Conservation (phyloP, 345 rosid genomes). For the Eucalyptus pauciflora region DNA sequence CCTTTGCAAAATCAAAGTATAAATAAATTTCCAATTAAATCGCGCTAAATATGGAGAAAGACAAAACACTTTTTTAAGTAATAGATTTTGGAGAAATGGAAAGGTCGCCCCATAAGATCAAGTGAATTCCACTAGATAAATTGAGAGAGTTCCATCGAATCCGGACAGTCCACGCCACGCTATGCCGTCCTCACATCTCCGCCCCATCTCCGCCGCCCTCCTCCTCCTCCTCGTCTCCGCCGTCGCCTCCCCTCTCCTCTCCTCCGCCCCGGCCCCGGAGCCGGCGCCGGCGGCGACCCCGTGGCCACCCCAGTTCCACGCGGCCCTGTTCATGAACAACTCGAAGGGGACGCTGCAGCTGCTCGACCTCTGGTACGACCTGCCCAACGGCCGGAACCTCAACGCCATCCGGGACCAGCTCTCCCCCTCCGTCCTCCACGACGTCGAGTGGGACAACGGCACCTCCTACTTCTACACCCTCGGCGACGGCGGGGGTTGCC, state of each 20-base stretch:
- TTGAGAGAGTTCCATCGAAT: neutral
- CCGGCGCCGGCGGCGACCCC: constrained; percentile 26
- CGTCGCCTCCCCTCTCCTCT: neutral
- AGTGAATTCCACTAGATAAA: neutral
- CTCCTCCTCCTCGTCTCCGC: neutral
- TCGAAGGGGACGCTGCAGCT: constrained; percentile 32
- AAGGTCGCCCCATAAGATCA: neutral
- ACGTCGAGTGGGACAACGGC: constrained; percentile 54
- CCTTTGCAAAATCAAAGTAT: neutral
- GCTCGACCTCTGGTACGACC: constrained; percentile 55
- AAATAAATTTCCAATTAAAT: neutral
- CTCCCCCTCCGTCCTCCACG: constrained; percentile 19
- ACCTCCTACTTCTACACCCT: constrained; percentile 36
- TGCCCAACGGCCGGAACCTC: constrained; percentile 43
- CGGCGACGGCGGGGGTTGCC: constrained; percentile 17
- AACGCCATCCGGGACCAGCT: constrained; percentile 45
- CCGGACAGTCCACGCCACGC: neutral
- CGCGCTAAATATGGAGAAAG: neutral
- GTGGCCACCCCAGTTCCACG: constrained; percentile 42
- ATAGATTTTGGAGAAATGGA: neutral
- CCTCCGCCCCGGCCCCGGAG: neutral
- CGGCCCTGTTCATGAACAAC: constrained; percentile 33
- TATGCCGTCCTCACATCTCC: neutral
- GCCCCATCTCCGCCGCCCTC: neutral
- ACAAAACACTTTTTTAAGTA: neutral